Evolutionary conservation across 2,329 filamentous ascomycete genomes (phyloP), one percentile per base, ranked within the genome.

Genomic region (Paraphoma sp.): DNA sequence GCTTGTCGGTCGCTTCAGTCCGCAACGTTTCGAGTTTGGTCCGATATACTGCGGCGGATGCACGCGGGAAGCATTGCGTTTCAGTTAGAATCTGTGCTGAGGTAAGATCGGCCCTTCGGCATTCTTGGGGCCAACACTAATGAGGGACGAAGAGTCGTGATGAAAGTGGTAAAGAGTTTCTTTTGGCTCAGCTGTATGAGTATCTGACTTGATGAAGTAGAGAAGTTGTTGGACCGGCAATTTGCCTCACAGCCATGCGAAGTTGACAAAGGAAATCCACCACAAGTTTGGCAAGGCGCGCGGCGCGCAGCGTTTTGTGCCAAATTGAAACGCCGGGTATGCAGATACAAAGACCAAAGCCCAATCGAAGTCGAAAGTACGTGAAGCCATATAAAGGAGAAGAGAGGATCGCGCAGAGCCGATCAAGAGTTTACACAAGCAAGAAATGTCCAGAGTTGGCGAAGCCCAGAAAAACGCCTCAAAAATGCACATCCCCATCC

Each of bases 401-500:
- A 30, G 41, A 45, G 42, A n/a, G 23, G 40, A 36, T 18, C 42
- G 47, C 8, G 53, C n/a, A 33, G 23, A 36, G 28, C 41, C 54
- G 45, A 38, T 48, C 11, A 36, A 29, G 18, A 54, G 47, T 41
- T 42, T 33, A 61, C 29, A 54, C 47, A 56, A 43, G 40, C 40
- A 49, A 56, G 49, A 58, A 59, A 55, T 28, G 48, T 45, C 29
- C 41, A 40, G 51, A 50, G 30, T 42, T 14, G 50, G 58, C 33
- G 33, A 42, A 44, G 47, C 47, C 60, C 50, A 23, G 51, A 36
- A 41, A 65, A 68, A 64, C 64, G 64, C 66, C 36, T 46, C n/a
- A 43, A 29, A 64, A 62, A 70, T 70, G 67, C 67, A 64, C 45
- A 50, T 31, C 44, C 38, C 33, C 18, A 38, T 16, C 29, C 48